Percentiles rank a stretch among this genome's conserved stretches.
Evolutionary conservation across 306 rosid genomes (phyloP).

Genomic region (Fragaria iinumae): DNA sequence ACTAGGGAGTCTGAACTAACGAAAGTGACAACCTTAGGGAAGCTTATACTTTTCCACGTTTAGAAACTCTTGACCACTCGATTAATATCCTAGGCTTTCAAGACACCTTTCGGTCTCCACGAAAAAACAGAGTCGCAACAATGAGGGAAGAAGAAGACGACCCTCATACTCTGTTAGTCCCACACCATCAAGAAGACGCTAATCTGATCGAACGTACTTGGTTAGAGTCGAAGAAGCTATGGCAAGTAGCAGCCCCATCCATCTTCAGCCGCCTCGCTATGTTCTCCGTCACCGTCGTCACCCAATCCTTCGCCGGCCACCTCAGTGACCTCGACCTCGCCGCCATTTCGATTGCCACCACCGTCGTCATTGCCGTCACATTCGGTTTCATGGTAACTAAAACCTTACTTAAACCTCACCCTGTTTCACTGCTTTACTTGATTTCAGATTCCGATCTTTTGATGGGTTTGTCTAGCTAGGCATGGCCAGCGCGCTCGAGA

Average conservation of each 20-base stretch:
- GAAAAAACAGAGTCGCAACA: background rate
- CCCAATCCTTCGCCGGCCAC: constrained; percentile 69
- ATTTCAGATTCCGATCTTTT: background rate
- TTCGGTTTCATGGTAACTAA: constrained; percentile 59
- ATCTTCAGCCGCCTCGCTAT: constrained; percentile 72
- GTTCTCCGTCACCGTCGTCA: constrained; percentile 65
- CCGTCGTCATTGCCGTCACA: constrained; percentile 59
- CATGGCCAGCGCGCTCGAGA: constrained; percentile 80
- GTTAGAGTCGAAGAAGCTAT: constrained; percentile 49
- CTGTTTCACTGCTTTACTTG: background rate
- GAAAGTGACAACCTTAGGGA: background rate
- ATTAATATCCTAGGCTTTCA: background rate
- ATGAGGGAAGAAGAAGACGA: constrained; percentile 13
- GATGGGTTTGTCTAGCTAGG: constrained; percentile 48
- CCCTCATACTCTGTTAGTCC: constrained; percentile 29
- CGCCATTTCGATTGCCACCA: constrained; percentile 60
- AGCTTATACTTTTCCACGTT: background rate
- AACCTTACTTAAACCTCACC: background rate
- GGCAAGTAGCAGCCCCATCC: constrained; percentile 68
- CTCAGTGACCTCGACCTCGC: constrained; percentile 63
- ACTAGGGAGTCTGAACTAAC: too few species aligned
- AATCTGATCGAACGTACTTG: constrained; percentile 36
- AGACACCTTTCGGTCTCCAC: background rate
- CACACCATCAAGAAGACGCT: background rate
- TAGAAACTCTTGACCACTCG: too few species aligned